Evolutionary conservation across 495 filamentous ascomycete species (phyloP).

Genomic region (Emericellopsis terricola): DNA sequence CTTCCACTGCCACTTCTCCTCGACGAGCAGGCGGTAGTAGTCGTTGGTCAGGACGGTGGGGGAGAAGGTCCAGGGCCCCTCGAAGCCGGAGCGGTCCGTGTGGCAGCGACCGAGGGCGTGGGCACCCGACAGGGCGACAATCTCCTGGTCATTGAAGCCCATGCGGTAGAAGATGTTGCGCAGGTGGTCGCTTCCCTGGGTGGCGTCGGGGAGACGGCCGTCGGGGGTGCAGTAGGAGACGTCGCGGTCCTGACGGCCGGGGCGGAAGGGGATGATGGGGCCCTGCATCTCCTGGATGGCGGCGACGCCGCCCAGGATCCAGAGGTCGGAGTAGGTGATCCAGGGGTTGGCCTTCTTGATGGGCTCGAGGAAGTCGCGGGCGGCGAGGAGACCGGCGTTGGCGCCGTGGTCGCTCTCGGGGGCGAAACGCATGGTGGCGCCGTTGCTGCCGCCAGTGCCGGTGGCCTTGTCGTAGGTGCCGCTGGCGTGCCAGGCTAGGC

Average conservation of each 20-base stretch:
- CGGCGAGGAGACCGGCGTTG: conserved; percentile 76
- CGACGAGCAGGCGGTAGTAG: conserved; percentile 70
- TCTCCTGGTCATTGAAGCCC: conserved; percentile 96
- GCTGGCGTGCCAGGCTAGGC: conserved; percentile 75
- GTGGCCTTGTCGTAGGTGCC: conserved; percentile 84
- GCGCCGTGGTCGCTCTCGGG: conserved; percentile 87
- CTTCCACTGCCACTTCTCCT: conserved; percentile 81
- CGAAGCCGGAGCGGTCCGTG: conserved; percentile 71
- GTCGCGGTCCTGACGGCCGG: conserved; percentile 71
- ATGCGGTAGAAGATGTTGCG: conserved; percentile 90
- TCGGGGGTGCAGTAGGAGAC: conserved; percentile 82
- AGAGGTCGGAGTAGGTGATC: conserved; percentile 92
- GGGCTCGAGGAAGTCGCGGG: conserved; percentile 83
- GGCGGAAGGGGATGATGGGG: conserved; percentile 73
- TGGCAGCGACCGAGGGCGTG: conserved; percentile 92
- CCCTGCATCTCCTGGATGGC: conserved; percentile 94
- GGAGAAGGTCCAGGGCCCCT: conserved; percentile 87
- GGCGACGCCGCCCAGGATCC: conserved; percentile 75
- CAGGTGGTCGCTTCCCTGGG: conserved; percentile 66
- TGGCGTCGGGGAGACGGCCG: conserved; percentile 81
- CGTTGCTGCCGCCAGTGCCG: conserved; percentile 83
- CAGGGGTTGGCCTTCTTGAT: conserved; percentile 76
- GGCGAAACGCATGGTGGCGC: conserved; percentile 92
- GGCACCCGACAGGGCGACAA: conserved; percentile 76
- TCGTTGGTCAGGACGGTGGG: conserved; percentile 91